These are phyloP conservation scores for Aegilops speltoides DNA, from an alignment of 176 grass and related monocot species.

Conservation along the genomic window DNA sequence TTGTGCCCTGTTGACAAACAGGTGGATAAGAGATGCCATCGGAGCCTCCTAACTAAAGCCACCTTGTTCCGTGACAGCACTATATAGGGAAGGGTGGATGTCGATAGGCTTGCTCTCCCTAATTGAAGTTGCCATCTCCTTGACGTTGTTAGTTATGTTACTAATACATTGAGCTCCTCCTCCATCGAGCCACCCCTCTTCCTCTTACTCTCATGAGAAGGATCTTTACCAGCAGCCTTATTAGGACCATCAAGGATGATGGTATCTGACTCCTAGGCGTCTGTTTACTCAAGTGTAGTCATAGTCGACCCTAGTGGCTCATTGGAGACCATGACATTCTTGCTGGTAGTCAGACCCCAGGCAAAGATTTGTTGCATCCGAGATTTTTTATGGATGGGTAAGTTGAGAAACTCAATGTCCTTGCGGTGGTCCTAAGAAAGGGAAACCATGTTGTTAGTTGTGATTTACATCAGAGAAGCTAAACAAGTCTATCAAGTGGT, in stretches of 20 bases:
- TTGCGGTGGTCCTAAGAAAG: background rate
- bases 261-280: background rate
- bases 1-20: too few species aligned
- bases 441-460: too few species aligned
- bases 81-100: too few species aligned
- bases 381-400: background rate
- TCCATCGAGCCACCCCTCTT: background rate
- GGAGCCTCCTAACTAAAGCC: too few species aligned
- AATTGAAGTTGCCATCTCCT: too few species aligned
- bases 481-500: too few species aligned
- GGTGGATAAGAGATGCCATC: too few species aligned
- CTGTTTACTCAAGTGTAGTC: background rate
- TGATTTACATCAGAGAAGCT: too few species aligned
- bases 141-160: background rate
- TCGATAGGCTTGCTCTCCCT: too few species aligned
- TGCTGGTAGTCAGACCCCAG: background rate
- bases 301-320: background rate
- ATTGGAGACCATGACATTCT: background rate
- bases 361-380: background rate
- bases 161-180: background rate
- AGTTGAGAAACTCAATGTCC: background rate
- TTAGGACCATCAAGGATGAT: background rate
- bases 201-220: background rate
- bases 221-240: background rate
- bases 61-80: too few species aligned